A percentile compares a stretch with the other conserved stretches of the same genome.
These are phyloP conservation scores for Calonectria pteridis DNA, from an alignment of 2,329 filamentous ascomycete genomes.

Conservation along the genomic window DNA sequence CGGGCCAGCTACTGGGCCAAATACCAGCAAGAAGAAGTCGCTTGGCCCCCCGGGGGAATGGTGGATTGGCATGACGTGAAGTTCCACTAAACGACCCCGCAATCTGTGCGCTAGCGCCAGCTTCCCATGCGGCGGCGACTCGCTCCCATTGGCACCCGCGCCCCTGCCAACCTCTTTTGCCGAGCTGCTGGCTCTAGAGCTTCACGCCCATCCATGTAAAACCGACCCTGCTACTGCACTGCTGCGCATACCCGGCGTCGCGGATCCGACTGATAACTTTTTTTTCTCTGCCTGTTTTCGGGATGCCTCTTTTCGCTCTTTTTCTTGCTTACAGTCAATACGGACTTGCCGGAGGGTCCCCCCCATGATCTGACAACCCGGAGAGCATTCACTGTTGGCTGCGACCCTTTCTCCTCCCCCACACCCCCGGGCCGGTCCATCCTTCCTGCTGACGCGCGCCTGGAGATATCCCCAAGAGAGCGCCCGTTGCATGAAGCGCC, in stretches of 20 bases:
- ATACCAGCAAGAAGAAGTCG: not conserved
- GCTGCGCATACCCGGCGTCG: not conserved
- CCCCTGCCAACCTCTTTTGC: constrained; percentile 8
- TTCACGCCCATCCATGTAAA: not conserved
- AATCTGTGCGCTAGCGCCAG: constrained; percentile 2
- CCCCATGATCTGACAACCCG: not conserved
- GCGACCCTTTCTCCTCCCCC: not conserved
- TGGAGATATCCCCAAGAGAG: constrained; percentile 17
- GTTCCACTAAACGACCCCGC: constrained; percentile 16
- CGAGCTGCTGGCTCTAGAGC: constrained; percentile 1
- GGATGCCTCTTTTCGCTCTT: not conserved
- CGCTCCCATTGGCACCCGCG: not conserved
- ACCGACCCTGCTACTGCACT: not conserved
- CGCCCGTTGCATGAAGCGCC: not conserved
- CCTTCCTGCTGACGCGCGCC: not conserved
- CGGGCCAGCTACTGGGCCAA: not conserved
- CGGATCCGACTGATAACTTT: constrained; percentile 2
- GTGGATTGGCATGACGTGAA: constrained; percentile 19
- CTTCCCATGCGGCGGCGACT: constrained; percentile 1
- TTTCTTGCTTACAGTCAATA: not conserved
- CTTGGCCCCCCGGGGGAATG: not conserved
- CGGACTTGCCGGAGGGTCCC: not conserved
- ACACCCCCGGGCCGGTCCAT: constrained; percentile 13
- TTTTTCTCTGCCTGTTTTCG: not conserved
- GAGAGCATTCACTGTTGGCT: not conserved